Conservation (phyloP, 257 asterid genomes). For the Haberlea rhodopensis region DNA sequence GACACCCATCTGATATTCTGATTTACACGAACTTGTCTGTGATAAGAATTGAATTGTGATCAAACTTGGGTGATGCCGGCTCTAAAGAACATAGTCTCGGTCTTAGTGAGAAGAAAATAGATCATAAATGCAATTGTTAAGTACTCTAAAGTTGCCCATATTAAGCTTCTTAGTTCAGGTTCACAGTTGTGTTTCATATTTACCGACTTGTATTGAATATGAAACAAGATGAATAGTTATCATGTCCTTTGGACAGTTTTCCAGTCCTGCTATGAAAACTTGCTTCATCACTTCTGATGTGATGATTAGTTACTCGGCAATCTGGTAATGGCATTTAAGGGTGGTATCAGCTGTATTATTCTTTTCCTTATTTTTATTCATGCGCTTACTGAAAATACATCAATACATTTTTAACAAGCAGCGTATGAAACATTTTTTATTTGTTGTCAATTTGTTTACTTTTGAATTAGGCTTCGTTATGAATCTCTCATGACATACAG, state of each 20-base stretch:
- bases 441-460: constrained; percentile 13
- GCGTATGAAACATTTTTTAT: constrained; percentile 3
- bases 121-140: neutral
- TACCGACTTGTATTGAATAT: too few species aligned
- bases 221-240: constrained; percentile 5
- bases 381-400: constrained; percentile 12
- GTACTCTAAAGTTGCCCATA: neutral
- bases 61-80: too few species aligned
- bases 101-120: too few species aligned
- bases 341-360: neutral
- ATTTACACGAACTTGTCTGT: too few species aligned
- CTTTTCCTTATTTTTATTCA: constrained; percentile 16
- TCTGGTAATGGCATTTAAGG: constrained; percentile 10
- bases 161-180: constrained; percentile 18
- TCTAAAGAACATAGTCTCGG: too few species aligned
- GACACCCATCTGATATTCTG: too few species aligned
- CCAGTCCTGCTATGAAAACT: neutral
- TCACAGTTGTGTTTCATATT: neutral
- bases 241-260: neutral
- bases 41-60: too few species aligned
- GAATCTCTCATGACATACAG: constrained; percentile 33
- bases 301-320: neutral
- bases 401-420: neutral
- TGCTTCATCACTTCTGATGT: constrained; percentile 8
- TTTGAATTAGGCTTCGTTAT: constrained; percentile 14